These are phyloP conservation scores for Coemansia furcata DNA, from an alignment of 192 early-diverging fungal species.

Conservation along the genomic window DNA sequence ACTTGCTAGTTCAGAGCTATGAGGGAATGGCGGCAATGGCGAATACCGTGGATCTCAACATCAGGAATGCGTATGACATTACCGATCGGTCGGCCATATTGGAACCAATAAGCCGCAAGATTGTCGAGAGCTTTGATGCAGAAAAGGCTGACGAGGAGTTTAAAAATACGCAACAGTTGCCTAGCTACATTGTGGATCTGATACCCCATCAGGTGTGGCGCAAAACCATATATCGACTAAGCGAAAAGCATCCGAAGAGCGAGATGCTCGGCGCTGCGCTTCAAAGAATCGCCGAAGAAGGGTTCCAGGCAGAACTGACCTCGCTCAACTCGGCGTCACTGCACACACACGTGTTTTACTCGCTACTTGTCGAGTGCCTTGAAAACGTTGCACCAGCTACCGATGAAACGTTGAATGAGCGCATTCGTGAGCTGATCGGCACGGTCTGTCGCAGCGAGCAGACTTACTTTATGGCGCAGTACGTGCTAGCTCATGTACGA, in stretches of 20 bases:
- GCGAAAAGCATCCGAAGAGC: constrained; percentile 62
- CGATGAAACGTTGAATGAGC: constrained; percentile 57
- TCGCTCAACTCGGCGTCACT: constrained; percentile 64
- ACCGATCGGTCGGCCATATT: constrained; percentile 10
- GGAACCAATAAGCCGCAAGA: constrained; percentile 55
- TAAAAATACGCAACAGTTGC: constrained; percentile 50
- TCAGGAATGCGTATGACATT: constrained; percentile 5
- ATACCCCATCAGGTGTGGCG: constrained; percentile 64
- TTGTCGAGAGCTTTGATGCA: constrained; percentile 64
- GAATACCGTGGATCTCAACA: constrained; percentile 27
- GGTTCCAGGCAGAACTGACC: constrained; percentile 65
- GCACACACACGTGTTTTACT: constrained; percentile 64
- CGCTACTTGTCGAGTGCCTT: constrained; percentile 62
- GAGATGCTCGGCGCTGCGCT: constrained; percentile 62
- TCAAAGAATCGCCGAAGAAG: constrained; percentile 64
- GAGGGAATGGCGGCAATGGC: constrained; percentile 48
- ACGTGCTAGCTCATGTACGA: constrained; percentile 24
- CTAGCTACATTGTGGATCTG: constrained; percentile 59
- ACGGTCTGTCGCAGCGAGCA: constrained; percentile 40
- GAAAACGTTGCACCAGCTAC: constrained; percentile 57
- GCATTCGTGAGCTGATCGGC: constrained; percentile 56
- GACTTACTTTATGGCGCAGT: constrained; percentile 43
- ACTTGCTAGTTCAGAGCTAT: constrained; percentile 39
- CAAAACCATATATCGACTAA: constrained; percentile 63
- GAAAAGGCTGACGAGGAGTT: constrained; percentile 55